Base-by-base conservation (phyloP, 2,329 filamentous ascomycete genomes). In the Microsporum ferrugineum region DNA sequence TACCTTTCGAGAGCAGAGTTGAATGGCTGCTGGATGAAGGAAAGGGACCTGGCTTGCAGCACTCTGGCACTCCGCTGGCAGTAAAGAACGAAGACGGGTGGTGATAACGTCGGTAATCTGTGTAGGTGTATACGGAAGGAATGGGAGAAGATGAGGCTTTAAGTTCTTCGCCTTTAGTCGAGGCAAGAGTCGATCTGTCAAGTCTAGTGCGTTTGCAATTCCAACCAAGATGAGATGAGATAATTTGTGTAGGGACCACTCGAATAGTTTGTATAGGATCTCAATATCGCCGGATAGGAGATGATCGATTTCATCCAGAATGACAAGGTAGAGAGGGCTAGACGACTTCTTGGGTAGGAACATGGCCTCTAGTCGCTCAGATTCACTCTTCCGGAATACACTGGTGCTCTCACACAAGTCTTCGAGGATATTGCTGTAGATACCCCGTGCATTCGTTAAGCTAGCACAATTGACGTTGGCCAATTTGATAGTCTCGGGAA, bases 401-500 rank as follows among this genome's bases (percentile, higher is more conserved):
- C 86, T 82, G 36, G 81, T 79, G 60, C 85, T 79, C 10, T 81
- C 81, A 61, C 87, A 78, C 47, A 92, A 83, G 60, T 83, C 81
- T 65, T 89, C 85, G 10, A 92, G 76, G 17, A 99, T 78, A 23
- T 87, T 91, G 64, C 82, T 81, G 73, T 95, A 95, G 27, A 99
- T 80, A 70, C 96, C 91, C 66, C 85, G 86, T 1, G 91, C 89
- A 38, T 85, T 89, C 70, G 94, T 95, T 74, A 96, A 86, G 74
- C 91, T 96, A 86, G 96, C 96, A 75, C 94, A 99, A 72, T 99
- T 99, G 79, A 99, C 82, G 70, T 91, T 92, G 1, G 86, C 85
- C 59, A 86, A 85, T 68, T 84, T 85, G 59, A 94, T 78, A 2
- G 73, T 73, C 10, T 73, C 61, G 17, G 55, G 10, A 5, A 77